phyloP scores from a whole-genome alignment of 2,329 filamentous ascomycete species.

The Clonostachys chloroleuca region DNA sequence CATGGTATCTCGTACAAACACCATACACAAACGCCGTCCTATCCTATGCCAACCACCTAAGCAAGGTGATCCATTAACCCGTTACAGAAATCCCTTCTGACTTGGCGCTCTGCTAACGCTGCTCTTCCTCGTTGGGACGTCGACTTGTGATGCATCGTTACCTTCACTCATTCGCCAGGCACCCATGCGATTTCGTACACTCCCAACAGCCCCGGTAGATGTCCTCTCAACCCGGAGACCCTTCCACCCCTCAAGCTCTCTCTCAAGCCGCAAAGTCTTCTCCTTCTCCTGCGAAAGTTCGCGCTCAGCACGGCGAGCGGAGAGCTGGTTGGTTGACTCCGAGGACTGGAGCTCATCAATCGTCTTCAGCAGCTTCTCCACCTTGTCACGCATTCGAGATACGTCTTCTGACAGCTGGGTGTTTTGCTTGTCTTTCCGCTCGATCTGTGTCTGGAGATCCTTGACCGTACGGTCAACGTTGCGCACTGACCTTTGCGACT shows the following conservation, averaged over 20 bases:
- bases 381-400: conserved; percentile 80
- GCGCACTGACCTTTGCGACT: conserved; percentile 81
- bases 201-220: conserved; percentile 28
- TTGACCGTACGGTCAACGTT: conserved; percentile 93
- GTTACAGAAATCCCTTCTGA: conserved; percentile 70
- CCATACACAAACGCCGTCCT: too few relatives aligned
- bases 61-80: background rate
- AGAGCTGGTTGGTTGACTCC: conserved; percentile 77
- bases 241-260: conserved; percentile 83
- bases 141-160: conserved; percentile 34
- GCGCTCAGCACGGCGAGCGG: conserved; percentile 79
- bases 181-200: conserved; percentile 26
- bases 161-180: conserved; percentile 24
- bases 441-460: conserved; percentile 87
- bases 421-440: conserved; percentile 88
- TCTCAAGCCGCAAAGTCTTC: conserved; percentile 74
- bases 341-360: conserved; percentile 92
- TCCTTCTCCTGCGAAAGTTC: conserved; percentile 88
- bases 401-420: conserved; percentile 78
- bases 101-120: conserved; percentile 60
- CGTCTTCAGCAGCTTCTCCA: conserved; percentile 80
- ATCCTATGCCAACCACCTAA: too few relatives aligned
- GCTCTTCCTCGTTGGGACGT: conserved; percentile 62
- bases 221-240: conserved; percentile 65
- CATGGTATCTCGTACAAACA: too few relatives aligned